Conservation (phyloP, 176 grass and related monocot genomes). For the Aegilops tauschii region DNA sequence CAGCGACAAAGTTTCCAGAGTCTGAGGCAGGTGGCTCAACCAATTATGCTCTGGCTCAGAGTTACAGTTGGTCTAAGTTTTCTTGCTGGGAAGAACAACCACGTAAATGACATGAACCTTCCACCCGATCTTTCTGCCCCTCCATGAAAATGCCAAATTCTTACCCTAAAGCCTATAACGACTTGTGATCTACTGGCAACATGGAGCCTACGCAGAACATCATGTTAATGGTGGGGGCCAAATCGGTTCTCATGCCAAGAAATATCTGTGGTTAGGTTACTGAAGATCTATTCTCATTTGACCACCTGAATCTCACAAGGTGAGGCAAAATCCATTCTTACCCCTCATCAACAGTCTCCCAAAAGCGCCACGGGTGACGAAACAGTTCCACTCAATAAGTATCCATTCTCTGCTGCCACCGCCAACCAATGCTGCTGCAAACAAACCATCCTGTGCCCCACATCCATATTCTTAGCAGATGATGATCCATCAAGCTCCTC, state of each 20-base stretch:
- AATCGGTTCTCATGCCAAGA: not conserved
- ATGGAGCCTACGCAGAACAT: not conserved
- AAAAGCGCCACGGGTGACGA: constrained; percentile 24
- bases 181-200: constrained; percentile 22
- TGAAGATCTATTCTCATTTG: constrained; percentile 37
- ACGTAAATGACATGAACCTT: constrained; percentile 33
- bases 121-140: constrained; percentile 18
- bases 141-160: not conserved
- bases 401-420: constrained; percentile 24
- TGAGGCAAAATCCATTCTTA: constrained; percentile 27
- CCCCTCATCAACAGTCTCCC: constrained; percentile 12
- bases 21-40: not conserved
- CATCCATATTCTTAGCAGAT: constrained; percentile 10
- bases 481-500: constrained; percentile 34
- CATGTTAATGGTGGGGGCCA: not conserved
- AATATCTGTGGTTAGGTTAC: constrained; percentile 5
- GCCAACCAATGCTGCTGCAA: constrained; percentile 17
- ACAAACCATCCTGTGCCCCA: constrained; percentile 16
- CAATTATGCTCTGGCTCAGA: not conserved
- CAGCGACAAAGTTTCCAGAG: constrained; percentile 3
- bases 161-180: constrained; percentile 10
- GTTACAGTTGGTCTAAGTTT: not conserved
- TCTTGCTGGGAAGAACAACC: constrained; percentile 19
- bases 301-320: constrained; percentile 29
- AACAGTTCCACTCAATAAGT: constrained; percentile 32